These are phyloP conservation scores for Sporodiniella umbellata DNA, from an alignment of 371 early-diverging fungal genomes.

Conservation along the genomic window DNA sequence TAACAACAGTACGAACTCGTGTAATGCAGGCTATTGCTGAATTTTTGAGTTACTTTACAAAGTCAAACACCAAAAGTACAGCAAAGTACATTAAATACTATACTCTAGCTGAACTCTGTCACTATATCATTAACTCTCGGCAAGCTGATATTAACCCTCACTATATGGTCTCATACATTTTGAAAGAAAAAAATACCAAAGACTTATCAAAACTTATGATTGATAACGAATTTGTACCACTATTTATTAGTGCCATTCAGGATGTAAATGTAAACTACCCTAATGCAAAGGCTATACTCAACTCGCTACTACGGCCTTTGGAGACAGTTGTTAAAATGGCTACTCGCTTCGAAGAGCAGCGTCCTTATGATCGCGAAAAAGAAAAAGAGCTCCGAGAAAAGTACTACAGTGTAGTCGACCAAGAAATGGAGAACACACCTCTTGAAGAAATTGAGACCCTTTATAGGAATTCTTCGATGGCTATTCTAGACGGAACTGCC, in stretches of 20 bases:
- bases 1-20: slow-evolving; percentile 58
- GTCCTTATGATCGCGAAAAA: not conserved
- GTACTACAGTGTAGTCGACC: slow-evolving; percentile 12
- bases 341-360: slow-evolving; percentile 7
- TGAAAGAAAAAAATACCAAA: slow-evolving; percentile 43
- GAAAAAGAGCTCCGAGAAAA: slow-evolving; percentile 8
- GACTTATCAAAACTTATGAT: slow-evolving; percentile 80
- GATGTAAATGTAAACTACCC: slow-evolving; percentile 91
- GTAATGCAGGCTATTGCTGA: slow-evolving; percentile 31
- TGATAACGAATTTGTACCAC: slow-evolving; percentile 80
- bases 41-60: not conserved
- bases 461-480: slow-evolving; percentile 24
- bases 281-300: slow-evolving; percentile 69
- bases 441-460: slow-evolving; percentile 16
- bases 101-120: slow-evolving; percentile 72
- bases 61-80: not conserved
- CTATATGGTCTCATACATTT: not conserved
- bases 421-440: slow-evolving; percentile 24
- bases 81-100: slow-evolving; percentile 65
- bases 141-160: slow-evolving; percentile 22
- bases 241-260: slow-evolving; percentile 71
- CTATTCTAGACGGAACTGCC: slow-evolving; percentile 23
- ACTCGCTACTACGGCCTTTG: slow-evolving; percentile 77
- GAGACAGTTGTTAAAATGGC: slow-evolving; percentile 78
- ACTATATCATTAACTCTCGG: slow-evolving; percentile 59